Conservation (phyloP, 176 grass and related monocot species). For the Triticum timopheevii region DNA sequence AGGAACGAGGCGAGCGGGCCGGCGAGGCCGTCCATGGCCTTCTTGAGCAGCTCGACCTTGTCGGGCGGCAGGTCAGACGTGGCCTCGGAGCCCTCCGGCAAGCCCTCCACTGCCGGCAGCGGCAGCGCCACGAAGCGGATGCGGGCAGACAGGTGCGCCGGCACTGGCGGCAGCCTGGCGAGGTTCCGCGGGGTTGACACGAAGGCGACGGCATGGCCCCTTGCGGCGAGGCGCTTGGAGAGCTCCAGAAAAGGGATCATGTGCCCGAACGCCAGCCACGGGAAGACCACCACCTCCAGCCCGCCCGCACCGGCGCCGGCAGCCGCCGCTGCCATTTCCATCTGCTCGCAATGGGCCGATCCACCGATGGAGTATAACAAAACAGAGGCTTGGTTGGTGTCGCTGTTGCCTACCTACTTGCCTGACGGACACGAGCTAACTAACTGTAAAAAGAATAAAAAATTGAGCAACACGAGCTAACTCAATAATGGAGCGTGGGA, state of each 20-base stretch:
- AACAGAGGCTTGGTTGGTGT: too few species aligned
- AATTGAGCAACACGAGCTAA: too few species aligned
- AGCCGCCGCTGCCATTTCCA: too few species aligned
- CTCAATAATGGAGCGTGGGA: too few species aligned
- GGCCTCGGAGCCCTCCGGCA: constrained; percentile 23
- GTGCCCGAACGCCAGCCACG: constrained; percentile 61
- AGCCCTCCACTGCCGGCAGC: constrained; percentile 5
- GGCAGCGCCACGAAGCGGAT: constrained; percentile 29
- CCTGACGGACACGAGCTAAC: too few species aligned
- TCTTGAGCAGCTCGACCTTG: constrained; percentile 26
- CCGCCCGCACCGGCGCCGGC: background rate
- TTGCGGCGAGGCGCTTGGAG: constrained; percentile 34
- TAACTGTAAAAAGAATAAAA: too few species aligned
- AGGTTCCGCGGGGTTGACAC: constrained; percentile 56
- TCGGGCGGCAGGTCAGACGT: constrained; percentile 29
- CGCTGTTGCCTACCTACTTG: too few species aligned
- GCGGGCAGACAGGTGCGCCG: background rate
- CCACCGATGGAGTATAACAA: too few species aligned
- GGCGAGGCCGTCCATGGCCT: constrained; percentile 42
- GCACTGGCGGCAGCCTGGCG: constrained; percentile 31
- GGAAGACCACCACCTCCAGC: constrained; percentile 45
- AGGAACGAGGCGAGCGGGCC: background rate
- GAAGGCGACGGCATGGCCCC: constrained; percentile 46
- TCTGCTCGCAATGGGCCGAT: too few species aligned
- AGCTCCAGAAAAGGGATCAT: constrained; percentile 44